Evolutionary conservation across 2,329 filamentous ascomycete genomes (phyloP).

Genomic region (Phialocephala sp.): DNA sequence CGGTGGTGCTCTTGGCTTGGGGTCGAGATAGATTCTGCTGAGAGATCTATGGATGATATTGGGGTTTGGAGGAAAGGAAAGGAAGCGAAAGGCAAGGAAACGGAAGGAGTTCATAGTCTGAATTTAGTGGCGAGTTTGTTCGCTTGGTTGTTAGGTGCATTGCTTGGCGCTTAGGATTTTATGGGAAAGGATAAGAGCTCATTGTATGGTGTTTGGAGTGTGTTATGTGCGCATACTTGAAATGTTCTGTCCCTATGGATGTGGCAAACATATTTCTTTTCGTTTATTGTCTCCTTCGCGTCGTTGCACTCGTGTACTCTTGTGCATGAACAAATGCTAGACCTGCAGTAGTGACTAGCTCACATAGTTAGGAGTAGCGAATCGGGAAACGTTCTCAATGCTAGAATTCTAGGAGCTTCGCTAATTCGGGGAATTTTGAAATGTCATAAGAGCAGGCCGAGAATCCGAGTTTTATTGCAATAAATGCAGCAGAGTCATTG

Average conservation of each 20-base stretch:
- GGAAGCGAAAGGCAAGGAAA: slow-evolving; percentile 14
- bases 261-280: background rate
- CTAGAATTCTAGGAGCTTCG: too few species aligned
- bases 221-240: slow-evolving; percentile 1
- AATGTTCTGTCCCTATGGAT: background rate
- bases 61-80: background rate
- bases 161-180: slow-evolving; percentile 11
- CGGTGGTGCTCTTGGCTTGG: slow-evolving; percentile 20
- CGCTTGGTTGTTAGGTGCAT: slow-evolving; percentile 1
- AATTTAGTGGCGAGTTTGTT: background rate
- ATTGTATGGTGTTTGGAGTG: slow-evolving; percentile 13
- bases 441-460: background rate
- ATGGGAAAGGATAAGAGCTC: background rate
- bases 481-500: slow-evolving; percentile 19
- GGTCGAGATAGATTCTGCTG: background rate
- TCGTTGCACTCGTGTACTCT: background rate
- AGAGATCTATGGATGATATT: background rate
- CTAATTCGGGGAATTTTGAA: background rate
- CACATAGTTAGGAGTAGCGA: background rate
- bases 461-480: slow-evolving; percentile 6
- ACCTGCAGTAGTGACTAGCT: slow-evolving; percentile 14
- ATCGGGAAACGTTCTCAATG: background rate
- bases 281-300: background rate
- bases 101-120: background rate
- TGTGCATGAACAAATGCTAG: slow-evolving; percentile 6